Evolutionary conservation across 192 early-diverging fungal species (phyloP).

Genomic region (Oehlia diaphana): DNA sequence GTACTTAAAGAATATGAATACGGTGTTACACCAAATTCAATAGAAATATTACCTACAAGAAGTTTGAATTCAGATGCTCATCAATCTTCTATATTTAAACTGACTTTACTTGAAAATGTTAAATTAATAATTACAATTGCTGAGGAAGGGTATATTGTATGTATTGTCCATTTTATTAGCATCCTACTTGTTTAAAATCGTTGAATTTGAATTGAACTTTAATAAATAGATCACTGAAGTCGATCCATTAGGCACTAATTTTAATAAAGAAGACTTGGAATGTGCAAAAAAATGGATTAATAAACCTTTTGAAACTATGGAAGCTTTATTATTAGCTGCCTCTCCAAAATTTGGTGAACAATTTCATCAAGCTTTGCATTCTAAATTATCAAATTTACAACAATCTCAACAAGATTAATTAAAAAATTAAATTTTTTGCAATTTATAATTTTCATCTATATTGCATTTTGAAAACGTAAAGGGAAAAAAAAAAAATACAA

Average conservation of each 20-base stretch:
- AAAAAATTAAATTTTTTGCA: not conserved
- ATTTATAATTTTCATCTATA: not conserved
- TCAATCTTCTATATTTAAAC: constrained; percentile 7
- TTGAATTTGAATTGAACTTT: not conserved
- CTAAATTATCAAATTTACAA: constrained; percentile 35
- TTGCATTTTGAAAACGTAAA: not conserved
- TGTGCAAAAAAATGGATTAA: constrained; percentile 16
- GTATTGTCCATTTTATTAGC: not conserved
- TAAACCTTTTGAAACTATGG: constrained; percentile 43
- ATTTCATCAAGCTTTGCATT: constrained; percentile 37
- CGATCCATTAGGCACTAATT: not conserved
- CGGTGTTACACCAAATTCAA: constrained; percentile 14
- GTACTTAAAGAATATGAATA: constrained; percentile 23
- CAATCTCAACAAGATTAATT: constrained; percentile 4
- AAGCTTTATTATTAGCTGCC: constrained; percentile 35
- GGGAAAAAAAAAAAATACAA: not conserved
- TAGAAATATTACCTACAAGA: not conserved
- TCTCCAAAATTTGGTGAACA: constrained; percentile 39
- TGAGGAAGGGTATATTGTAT: constrained; percentile 9
- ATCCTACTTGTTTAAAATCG: not conserved
- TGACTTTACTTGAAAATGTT: constrained; percentile 16
- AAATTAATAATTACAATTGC: constrained; percentile 8
- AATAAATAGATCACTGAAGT: constrained; percentile 9
- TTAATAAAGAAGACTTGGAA: constrained; percentile 23
- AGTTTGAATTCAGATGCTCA: not conserved